These are phyloP conservation scores for Colletotrichum sansevieriae DNA, from an alignment of 2,329 filamentous ascomycete genomes.

Conservation along the genomic window DNA sequence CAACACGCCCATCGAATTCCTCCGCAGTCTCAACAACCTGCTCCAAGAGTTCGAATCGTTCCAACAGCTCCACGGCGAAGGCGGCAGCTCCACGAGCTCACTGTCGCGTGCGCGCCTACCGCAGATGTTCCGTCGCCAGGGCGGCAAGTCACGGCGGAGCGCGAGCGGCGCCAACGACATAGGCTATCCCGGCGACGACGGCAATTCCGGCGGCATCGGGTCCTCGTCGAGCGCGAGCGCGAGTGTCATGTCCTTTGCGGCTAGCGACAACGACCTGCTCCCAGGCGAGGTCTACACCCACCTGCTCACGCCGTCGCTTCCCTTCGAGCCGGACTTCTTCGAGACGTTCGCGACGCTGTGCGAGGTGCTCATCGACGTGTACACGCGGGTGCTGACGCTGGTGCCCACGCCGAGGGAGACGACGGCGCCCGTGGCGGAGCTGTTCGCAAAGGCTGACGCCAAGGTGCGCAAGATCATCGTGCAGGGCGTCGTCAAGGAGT, in stretches of 20 bases:
- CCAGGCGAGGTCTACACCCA: constrained; percentile 90
- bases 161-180: constrained; percentile 62
- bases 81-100: constrained; percentile 75
- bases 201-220: constrained; percentile 44
- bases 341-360: constrained; percentile 96
- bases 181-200: constrained; percentile 47
- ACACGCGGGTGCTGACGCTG: constrained; percentile 81
- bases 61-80: constrained; percentile 86
- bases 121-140: constrained; percentile 82
- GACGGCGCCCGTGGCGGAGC: constrained; percentile 77
- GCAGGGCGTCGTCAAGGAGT: constrained; percentile 88
- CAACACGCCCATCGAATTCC: constrained; percentile 83
- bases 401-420: constrained; percentile 82
- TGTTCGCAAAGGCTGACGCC: constrained; percentile 91
- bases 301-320: constrained; percentile 89
- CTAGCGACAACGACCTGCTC: constrained; percentile 74
- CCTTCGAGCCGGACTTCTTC: constrained; percentile 97
- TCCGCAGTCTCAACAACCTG: constrained; percentile 86
- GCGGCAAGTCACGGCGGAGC: constrained; percentile 69
- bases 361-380: constrained; percentile 94
- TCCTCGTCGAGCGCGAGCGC: constrained; percentile 52
- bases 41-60: constrained; percentile 94
- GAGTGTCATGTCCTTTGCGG: constrained; percentile 68
- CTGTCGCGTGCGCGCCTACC: constrained; percentile 84
- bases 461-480: constrained; percentile 90